Evolutionary conservation across 495 filamentous ascomycete genomes (phyloP).

Genomic region (Xylaria intraflava): DNA sequence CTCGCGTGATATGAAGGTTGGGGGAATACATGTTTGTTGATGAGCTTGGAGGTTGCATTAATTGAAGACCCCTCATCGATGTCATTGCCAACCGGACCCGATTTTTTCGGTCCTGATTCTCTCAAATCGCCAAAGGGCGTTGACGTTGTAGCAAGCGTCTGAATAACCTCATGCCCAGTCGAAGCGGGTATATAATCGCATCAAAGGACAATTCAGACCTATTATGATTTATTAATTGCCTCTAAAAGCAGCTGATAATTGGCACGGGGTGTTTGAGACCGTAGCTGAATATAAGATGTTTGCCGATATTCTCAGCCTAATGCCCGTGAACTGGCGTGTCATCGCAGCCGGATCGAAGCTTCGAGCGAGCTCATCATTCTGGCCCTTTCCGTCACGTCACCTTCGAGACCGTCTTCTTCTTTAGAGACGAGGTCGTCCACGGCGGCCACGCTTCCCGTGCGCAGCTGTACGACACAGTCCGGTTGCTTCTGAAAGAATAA

Average conservation of each 20-base stretch:
- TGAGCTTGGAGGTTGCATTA: background rate
- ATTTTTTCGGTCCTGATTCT: background rate
- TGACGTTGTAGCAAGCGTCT: background rate
- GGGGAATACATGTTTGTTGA: background rate
- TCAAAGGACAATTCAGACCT: background rate
- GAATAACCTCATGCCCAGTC: background rate
- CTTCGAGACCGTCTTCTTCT: slow-evolving; percentile 39
- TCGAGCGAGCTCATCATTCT: slow-evolving; percentile 62
- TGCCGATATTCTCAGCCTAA: background rate
- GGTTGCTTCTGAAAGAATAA: slow-evolving; percentile 55
- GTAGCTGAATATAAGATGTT: background rate
- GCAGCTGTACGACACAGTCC: slow-evolving; percentile 50
- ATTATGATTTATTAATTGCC: background rate
- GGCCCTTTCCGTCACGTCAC: slow-evolving; percentile 49
- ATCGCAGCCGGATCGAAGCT: slow-evolving; percentile 53
- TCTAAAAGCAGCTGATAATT: too few species aligned
- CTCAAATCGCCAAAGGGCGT: background rate
- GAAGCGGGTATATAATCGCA: background rate
- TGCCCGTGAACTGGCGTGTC: slow-evolving; percentile 17
- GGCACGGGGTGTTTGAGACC: background rate
- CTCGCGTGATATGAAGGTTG: background rate
- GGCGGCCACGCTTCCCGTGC: slow-evolving; percentile 58
- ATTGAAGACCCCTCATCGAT: slow-evolving; percentile 7
- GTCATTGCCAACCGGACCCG: background rate
- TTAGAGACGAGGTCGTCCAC: slow-evolving; percentile 60